Conservation (phyloP, 352 stramenopile genomes). For the Phytophthora hibernalis region DNA sequence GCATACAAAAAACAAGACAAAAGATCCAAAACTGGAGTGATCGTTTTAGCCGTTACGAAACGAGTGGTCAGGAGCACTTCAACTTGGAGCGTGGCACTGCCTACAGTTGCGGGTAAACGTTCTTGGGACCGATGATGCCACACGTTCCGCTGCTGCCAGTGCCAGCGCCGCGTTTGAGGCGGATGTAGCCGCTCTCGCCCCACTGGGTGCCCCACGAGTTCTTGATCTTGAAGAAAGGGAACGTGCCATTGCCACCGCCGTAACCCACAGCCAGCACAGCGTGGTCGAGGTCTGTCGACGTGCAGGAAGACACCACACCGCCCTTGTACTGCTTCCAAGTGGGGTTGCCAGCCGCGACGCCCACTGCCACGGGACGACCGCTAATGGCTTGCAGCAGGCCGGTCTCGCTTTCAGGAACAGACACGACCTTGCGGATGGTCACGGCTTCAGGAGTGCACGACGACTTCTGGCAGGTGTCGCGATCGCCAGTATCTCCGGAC, state of each 20-base stretch:
- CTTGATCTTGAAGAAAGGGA: constrained; percentile 95
- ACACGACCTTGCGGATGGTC: constrained; percentile 57
- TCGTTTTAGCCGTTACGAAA: constrained; percentile 28
- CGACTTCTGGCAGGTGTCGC: constrained; percentile 34
- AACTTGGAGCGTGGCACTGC: constrained; percentile 2
- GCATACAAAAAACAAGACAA: constrained; percentile 31
- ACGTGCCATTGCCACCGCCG: constrained; percentile 42
- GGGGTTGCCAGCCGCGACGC: constrained; percentile 94
- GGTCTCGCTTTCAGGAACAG: constrained; percentile 75
- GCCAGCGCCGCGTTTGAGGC: constrained; percentile 85
- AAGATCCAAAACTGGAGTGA: constrained; percentile 18
- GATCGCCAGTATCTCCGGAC: constrained; percentile 47
- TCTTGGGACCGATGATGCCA: constrained; percentile 63
- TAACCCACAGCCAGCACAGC: constrained; percentile 98
- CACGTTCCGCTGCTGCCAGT: constrained; percentile 49
- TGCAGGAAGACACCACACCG: constrained; percentile 89
- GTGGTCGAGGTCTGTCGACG: constrained; percentile 95
- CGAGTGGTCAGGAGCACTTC: constrained; percentile 22
- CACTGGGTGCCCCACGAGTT: constrained; percentile 97
- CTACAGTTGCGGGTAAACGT: constrained; percentile 65
- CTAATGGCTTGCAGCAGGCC: constrained; percentile 88
- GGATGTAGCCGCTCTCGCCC: constrained; percentile 95
- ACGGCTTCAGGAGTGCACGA: constrained; percentile 45
- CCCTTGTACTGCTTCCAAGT: constrained; percentile 98
- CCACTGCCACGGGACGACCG: constrained; percentile 93